phyloP scores from a whole-genome alignment of 2,329 filamentous ascomycete species.

The Amphichorda felina region DNA sequence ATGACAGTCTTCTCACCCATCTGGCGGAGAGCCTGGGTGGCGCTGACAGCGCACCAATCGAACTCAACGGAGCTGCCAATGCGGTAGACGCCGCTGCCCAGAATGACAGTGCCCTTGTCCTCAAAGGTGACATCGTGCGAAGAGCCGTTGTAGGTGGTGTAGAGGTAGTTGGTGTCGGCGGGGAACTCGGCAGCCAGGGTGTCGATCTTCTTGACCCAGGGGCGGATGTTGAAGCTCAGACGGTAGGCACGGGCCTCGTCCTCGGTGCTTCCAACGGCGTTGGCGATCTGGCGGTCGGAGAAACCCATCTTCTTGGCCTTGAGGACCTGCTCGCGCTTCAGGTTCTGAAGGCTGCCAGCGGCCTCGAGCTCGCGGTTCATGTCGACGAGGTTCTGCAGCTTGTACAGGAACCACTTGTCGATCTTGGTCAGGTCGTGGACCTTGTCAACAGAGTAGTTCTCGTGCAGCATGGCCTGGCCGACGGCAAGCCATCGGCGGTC shows the following conservation, averaged over 20 bases:
- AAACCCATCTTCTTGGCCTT: conserved; percentile 98
- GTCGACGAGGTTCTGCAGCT: conserved; percentile 94
- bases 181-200: conserved; percentile 96
- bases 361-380: conserved; percentile 77
- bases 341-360: conserved; percentile 66
- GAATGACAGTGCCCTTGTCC: conserved; percentile 78
- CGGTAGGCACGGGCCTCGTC: conserved; percentile 79
- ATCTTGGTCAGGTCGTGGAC: conserved; percentile 95
- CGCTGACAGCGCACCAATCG: conserved; percentile 94
- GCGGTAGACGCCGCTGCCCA: conserved; percentile 92
- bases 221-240: conserved; percentile 77
- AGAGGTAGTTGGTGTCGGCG: conserved; percentile 87
- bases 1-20: conserved; percentile 97
- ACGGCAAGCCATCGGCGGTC: conserved; percentile 96
- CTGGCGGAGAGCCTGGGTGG: conserved; percentile 67
- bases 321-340: conserved; percentile 80
- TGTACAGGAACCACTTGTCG: conserved; percentile 98
- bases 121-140: conserved; percentile 90
- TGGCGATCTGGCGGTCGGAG: conserved; percentile 89
- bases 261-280: conserved; percentile 74
- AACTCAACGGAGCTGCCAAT: conserved; percentile 98
- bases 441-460: conserved; percentile 85
- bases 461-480: conserved; percentile 94
- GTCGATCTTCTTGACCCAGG: conserved; percentile 98
- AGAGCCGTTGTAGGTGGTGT: conserved; percentile 95